Evolutionary conservation across 768 basidiomycete species (phyloP).

Genomic region (Serendipita vermifera): DNA sequence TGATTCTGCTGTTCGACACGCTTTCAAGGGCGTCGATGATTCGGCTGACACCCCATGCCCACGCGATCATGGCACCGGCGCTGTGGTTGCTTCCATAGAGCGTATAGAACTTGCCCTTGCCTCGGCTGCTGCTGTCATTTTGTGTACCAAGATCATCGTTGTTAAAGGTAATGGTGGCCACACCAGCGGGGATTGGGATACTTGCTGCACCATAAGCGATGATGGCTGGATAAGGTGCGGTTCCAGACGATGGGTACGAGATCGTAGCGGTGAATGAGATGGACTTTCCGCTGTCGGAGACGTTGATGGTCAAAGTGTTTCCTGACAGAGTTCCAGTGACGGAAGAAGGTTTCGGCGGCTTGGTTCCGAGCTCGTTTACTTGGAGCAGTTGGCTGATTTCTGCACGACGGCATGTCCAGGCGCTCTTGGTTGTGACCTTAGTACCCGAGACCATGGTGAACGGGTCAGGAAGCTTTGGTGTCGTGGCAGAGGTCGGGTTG

Average conservation of each 20-base stretch:
- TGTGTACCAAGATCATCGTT: conserved; percentile 10
- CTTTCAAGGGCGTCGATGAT: conserved; percentile 16
- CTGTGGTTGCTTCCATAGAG: conserved; percentile 14
- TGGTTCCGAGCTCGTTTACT: conserved; percentile 38
- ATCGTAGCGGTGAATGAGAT: conserved; percentile 10
- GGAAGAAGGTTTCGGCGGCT: conserved; percentile 35
- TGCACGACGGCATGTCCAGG: conserved; percentile 39
- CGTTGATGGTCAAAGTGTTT: conserved; percentile 36
- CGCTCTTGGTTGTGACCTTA: conserved; percentile 30
- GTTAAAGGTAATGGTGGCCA: conserved; percentile 11
- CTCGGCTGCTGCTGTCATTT: conserved; percentile 11
- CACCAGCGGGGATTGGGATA: conserved; percentile 9
- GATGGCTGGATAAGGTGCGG: conserved; percentile 8
- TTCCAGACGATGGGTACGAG: conserved; percentile 1
- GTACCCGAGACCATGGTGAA: conserved; percentile 39
- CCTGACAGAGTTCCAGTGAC: conserved; percentile 34
- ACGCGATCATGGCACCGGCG: conserved; percentile 11
- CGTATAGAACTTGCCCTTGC: conserved; percentile 12
- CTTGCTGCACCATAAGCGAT: conserved; percentile 10
- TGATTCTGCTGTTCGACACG: conserved; percentile 9
- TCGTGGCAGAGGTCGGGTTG: not conserved
- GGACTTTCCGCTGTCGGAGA: conserved; percentile 23
- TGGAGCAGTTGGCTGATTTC: conserved; percentile 40
- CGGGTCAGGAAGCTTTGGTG: conserved; percentile 37
- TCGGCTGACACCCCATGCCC: conserved; percentile 16